Evolutionary conservation across 2,329 filamentous ascomycete genomes (phyloP), one percentile per base, ranked within the genome.

Genomic region (Tolypocladium album): DNA sequence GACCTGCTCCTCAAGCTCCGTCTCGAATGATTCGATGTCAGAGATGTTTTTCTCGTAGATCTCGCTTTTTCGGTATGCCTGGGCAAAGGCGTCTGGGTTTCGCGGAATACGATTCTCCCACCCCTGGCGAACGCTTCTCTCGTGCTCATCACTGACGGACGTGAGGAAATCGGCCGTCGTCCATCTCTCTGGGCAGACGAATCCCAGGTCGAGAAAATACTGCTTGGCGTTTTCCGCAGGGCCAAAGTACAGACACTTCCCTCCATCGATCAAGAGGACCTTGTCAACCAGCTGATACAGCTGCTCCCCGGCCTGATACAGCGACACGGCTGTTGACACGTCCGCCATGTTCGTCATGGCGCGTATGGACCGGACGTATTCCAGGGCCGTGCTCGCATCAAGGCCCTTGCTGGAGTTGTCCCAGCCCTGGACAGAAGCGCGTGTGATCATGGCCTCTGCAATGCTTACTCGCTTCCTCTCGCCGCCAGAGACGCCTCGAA

Each of bases 131-230:
- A 92, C 87, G 20, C 82, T 79, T 42, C 90, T 82, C 67, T 91
- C 89, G 12, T 81, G 83, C 1, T 87, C 83, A 69, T 93, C 90
- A 9, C 85, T 90, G 67, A 92, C 86, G 2, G 87, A 90, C 0
- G 89, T 92, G 40, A 92, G 74, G 72, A 92, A 93, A 70, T 93
- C 89, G 22, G 77, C 85, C 0, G 86, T 87, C 0, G 88, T 91
- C 80, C 87, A 84, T 17, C 88, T 81, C 27, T 84, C 80, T 0
- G 88, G 88, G 67, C 88, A 90, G 20, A 83, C 78, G 65, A 91
- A 92, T 0, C 89, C 89, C 42, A 92, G 77, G n/a, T 82, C 75
- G 56, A 85, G 72, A 64, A 92, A 92, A 68, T 89, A 92, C 36
- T 78, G 71, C 67, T 83, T 88, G 1, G 88, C 89, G 1, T 82